phyloP scores from a whole-genome alignment of 2,329 filamentous ascomycete genomes.

The Trichoderma atroviride region DNA sequence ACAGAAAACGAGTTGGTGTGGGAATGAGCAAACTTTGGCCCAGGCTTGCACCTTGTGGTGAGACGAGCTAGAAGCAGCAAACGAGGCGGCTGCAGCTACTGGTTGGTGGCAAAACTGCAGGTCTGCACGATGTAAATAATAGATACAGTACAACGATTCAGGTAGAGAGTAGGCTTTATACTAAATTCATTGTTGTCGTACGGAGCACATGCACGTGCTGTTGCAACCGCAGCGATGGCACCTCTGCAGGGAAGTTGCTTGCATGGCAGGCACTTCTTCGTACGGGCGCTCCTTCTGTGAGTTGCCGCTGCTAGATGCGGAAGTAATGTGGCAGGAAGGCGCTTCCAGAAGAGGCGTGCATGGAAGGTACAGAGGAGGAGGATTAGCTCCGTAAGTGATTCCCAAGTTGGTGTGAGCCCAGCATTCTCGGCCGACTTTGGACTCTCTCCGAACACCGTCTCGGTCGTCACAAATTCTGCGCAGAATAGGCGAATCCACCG shows the following conservation, averaged over 20 bases:
- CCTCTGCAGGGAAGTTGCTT: not conserved
- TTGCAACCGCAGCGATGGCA: not conserved
- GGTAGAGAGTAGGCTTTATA: too few species aligned
- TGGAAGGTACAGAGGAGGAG: not conserved
- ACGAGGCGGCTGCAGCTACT: not conserved
- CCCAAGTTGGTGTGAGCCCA: not conserved
- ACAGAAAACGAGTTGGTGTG: not conserved
- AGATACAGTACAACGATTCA: not conserved
- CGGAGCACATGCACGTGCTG: not conserved
- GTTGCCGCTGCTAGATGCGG: not conserved
- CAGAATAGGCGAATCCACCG: not conserved
- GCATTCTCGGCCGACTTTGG: not conserved
- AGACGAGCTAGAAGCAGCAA: not conserved
- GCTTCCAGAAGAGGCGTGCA: not conserved
- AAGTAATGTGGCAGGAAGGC: not conserved
- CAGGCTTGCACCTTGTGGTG: not conserved
- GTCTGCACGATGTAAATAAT: not conserved
- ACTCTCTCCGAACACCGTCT: not conserved
- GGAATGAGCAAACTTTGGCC: not conserved
- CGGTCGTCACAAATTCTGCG: not conserved
- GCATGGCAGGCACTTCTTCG: not conserved
- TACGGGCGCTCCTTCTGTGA: not conserved
- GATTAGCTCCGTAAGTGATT: not conserved
- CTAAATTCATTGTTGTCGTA: too few species aligned
- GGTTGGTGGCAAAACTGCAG: not conserved